Evolutionary conservation across 2,329 filamentous ascomycete genomes (phyloP).

Genomic region (Xylariales sp.): DNA sequence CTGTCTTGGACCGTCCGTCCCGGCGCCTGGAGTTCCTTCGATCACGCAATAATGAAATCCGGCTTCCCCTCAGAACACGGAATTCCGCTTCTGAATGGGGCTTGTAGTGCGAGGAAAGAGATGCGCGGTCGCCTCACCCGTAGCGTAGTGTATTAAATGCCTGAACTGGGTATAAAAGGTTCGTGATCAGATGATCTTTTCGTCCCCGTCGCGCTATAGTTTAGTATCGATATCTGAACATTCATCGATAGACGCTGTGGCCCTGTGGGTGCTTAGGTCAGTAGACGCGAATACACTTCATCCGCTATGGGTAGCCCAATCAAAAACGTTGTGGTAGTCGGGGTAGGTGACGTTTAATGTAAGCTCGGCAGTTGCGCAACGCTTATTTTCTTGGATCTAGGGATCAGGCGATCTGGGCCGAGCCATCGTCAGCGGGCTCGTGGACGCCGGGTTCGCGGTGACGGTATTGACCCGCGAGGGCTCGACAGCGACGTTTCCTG

Average conservation of each 20-base stretch:
- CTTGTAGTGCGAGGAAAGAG: conserved; percentile 18
- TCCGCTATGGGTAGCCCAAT: conserved; percentile 40
- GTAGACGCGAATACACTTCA: neutral
- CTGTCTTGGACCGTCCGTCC: neutral
- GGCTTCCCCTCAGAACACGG: conserved; percentile 11
- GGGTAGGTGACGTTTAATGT: conserved; percentile 39
- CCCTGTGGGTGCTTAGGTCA: neutral
- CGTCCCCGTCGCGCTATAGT: neutral
- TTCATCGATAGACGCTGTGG: neutral
- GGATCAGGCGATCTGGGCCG: conserved; percentile 50
- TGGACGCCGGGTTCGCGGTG: conserved; percentile 56
- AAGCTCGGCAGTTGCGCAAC: conserved; percentile 5
- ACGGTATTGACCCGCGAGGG: conserved; percentile 62
- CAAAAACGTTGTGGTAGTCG: conserved; percentile 43
- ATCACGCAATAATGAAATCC: conserved; percentile 34
- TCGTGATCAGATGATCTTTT: neutral
- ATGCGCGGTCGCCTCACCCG: neutral
- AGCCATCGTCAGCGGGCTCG: conserved; percentile 45
- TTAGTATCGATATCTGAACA: neutral
- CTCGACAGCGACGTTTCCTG: conserved; percentile 53
- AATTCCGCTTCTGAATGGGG: conserved; percentile 9
- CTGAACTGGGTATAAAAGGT: conserved; percentile 23
- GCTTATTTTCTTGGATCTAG: conserved; percentile 37
- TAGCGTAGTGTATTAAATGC: neutral
- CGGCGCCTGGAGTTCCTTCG: neutral